These are phyloP conservation scores for Shiraia sp. DNA, from an alignment of 2,329 filamentous ascomycete genomes.

Conservation along the genomic window DNA sequence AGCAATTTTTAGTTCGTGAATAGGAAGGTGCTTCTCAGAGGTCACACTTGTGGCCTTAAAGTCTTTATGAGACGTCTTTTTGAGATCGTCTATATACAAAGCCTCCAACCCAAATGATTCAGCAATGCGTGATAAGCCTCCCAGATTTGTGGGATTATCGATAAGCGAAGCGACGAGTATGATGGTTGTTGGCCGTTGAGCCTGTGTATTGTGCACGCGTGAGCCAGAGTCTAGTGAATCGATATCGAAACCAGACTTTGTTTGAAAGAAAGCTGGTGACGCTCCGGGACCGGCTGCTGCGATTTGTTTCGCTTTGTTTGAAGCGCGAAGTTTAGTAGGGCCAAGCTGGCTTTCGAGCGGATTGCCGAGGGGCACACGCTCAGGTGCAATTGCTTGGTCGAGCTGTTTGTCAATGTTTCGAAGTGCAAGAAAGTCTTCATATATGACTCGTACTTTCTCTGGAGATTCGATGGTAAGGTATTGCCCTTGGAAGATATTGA, in stretches of 20 bases:
- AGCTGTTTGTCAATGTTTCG: slow-evolving; percentile 27
- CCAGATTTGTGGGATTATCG: slow-evolving; percentile 55
- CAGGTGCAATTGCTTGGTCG: slow-evolving; percentile 14
- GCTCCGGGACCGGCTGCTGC: background rate
- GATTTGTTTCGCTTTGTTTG: background rate
- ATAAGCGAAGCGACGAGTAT: slow-evolving; percentile 56
- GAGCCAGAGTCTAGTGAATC: slow-evolving; percentile 28
- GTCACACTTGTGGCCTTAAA: slow-evolving; percentile 56
- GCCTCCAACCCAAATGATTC: slow-evolving; percentile 56
- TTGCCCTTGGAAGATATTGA: slow-evolving; percentile 50
- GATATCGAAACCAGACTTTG: slow-evolving; percentile 53
- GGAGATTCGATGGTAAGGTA: slow-evolving; percentile 51
- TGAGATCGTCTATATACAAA: slow-evolving; percentile 50
- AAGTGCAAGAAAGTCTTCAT: slow-evolving; percentile 47
- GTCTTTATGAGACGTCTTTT: slow-evolving; percentile 49
- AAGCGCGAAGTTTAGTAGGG: background rate
- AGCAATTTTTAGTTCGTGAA: slow-evolving; percentile 42
- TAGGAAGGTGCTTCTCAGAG: slow-evolving; percentile 54
- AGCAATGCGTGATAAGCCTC: slow-evolving; percentile 54
- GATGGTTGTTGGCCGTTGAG: slow-evolving; percentile 39
- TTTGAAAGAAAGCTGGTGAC: slow-evolving; percentile 50
- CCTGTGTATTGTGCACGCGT: slow-evolving; percentile 21
- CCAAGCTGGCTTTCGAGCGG: background rate
- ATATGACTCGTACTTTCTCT: slow-evolving; percentile 42
- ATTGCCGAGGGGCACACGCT: slow-evolving; percentile 39